These are phyloP conservation scores for Pseudocercospora ulei DNA, from an alignment of 2,329 filamentous ascomycete genomes.

Conservation along the genomic window DNA sequence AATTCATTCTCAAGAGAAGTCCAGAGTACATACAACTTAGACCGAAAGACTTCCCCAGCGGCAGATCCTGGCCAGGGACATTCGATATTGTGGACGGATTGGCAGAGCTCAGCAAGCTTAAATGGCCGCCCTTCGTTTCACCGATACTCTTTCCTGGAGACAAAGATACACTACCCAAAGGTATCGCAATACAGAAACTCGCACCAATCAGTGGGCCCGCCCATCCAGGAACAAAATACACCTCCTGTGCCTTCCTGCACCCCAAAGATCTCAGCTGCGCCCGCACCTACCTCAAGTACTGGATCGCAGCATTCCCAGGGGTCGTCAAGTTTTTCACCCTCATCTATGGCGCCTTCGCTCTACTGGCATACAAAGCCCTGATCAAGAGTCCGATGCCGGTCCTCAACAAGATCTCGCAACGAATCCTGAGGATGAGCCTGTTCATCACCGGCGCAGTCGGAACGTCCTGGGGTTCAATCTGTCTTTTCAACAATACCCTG, in stretches of 20 bases:
- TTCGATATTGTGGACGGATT: slow-evolving; percentile 72
- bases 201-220: slow-evolving; percentile 71
- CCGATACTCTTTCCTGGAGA: slow-evolving; percentile 74
- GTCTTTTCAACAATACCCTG: slow-evolving; percentile 72
- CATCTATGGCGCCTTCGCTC: slow-evolving; percentile 60
- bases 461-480: slow-evolving; percentile 79
- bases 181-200: slow-evolving; percentile 53
- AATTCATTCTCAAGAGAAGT: slow-evolving; percentile 61
- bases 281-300: slow-evolving; percentile 78
- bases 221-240: slow-evolving; percentile 72
- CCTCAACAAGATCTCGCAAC: slow-evolving; percentile 55
- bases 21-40: slow-evolving; percentile 66
- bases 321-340: slow-evolving; percentile 68
- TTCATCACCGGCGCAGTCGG: slow-evolving; percentile 77
- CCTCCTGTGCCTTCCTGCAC: slow-evolving; percentile 85
- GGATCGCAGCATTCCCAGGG: slow-evolving; percentile 70
- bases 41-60: slow-evolving; percentile 61
- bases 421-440: slow-evolving; percentile 62
- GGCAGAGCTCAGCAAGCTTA: slow-evolving; percentile 66
- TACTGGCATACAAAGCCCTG: slow-evolving; percentile 59
- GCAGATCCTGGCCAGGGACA: slow-evolving; percentile 62
- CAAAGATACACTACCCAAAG: slow-evolving; percentile 44
- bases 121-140: slow-evolving; percentile 80
- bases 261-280: slow-evolving; percentile 79
- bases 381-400: slow-evolving; percentile 59